A percentile compares a stretch with the other conserved stretches of the same genome.
Evolutionary conservation across 2,329 filamentous ascomycete species (phyloP).

Genomic region (Talaromyces pinophilus): DNA sequence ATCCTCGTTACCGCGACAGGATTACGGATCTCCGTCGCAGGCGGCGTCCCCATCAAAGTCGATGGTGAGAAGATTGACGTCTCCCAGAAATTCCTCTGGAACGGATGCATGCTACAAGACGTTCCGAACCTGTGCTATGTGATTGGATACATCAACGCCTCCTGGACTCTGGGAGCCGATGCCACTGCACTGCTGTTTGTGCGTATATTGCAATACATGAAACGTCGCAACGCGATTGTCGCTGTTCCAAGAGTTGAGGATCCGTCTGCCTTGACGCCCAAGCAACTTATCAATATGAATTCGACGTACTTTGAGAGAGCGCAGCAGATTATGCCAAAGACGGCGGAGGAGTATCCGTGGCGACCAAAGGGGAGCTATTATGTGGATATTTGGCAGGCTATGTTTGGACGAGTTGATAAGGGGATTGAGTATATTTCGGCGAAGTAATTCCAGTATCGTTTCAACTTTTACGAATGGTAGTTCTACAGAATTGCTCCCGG

Average conservation of each 20-base stretch:
- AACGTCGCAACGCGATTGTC: slow-evolving; percentile 30
- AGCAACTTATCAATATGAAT: slow-evolving; percentile 38
- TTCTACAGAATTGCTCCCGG: background rate
- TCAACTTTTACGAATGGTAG: background rate
- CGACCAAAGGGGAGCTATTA: slow-evolving; percentile 41
- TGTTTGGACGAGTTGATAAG: slow-evolving; percentile 38
- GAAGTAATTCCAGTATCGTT: background rate
- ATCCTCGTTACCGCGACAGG: slow-evolving; percentile 50
- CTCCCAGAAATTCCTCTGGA: slow-evolving; percentile 45
- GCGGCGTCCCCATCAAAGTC: slow-evolving; percentile 39
- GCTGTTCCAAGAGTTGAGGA: slow-evolving; percentile 36
- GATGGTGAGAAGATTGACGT: slow-evolving; percentile 40
- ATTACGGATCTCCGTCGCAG: slow-evolving; percentile 44
- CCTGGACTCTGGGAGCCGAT: slow-evolving; percentile 50
- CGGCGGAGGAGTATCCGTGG: slow-evolving; percentile 45
- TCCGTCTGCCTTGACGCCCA: slow-evolving; percentile 25
- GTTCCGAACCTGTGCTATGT: slow-evolving; percentile 46
- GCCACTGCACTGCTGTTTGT: slow-evolving; percentile 44
- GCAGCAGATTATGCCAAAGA: slow-evolving; percentile 38
- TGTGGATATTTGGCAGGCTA: slow-evolving; percentile 43
- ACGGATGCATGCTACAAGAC: slow-evolving; percentile 48
- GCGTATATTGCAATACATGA: slow-evolving; percentile 39
- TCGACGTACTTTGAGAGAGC: slow-evolving; percentile 46
- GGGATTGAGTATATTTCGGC: slow-evolving; percentile 33
- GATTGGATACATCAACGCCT: slow-evolving; percentile 48